Evolutionary conservation across 106 monocot genomes (phyloP), one percentile per base, ranked within the genome.

Genomic region (Cymbidium sinense): DNA sequence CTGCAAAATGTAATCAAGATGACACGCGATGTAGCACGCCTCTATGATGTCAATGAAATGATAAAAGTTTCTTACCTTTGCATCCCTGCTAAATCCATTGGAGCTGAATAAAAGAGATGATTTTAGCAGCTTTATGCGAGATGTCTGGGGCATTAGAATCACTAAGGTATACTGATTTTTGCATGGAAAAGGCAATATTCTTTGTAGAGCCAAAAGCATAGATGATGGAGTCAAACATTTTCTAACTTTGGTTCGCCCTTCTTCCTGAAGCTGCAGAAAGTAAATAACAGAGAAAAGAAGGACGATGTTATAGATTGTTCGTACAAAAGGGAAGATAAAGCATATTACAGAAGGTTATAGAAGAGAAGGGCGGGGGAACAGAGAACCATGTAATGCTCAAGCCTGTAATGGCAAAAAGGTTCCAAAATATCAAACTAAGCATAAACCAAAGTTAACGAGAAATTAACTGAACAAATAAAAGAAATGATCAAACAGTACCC

Each of bases 171-270:
- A 99, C 80, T 91, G 90, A 9, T 88, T 92, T 77, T 78, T 95
- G 84, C 95, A 95, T 71, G 95, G 90, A 83, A 35, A 88, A 78
- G 99, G 95, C 76, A 99, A 54, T 70, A 95, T 80, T 85, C 92
- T 95, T 79, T 87, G 87, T 75, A 95, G 80, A 34, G 99, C 92
- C 67, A 77, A 81, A 71, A 92, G 83, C 77, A 84, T 81, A 0
- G 87, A 75, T 7, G 76, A 73, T 72, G 87, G 83, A 77, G 84
- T 89, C 81, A 92, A 82, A 74, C 79, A 83, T 30, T 81, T 82
- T 78, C 92, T 88, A 41, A 99, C 92, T 83, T 89, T 86, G 50
- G 77, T 85, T 12, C 95, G 84, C 43, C 88, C 95, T 77, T 99
- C 95, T 78, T 99, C 95, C 85, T 95, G 95, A 80, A 86, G 78